Evolutionary conservation across 345 rosid species (phyloP), one percentile per base, ranked within the genome.

Genomic region (Rhodamnia rubescens): DNA sequence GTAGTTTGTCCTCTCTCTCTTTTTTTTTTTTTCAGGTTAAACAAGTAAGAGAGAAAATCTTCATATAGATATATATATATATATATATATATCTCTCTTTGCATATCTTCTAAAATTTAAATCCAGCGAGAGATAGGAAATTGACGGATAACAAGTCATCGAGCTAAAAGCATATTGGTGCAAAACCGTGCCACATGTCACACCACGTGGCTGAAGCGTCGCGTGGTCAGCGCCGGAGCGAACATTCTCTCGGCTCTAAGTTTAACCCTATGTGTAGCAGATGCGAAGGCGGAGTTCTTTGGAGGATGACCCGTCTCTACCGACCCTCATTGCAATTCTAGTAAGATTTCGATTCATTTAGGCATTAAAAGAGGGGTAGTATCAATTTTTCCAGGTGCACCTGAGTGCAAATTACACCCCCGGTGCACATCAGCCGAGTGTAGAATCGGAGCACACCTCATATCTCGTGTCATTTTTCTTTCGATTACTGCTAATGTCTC

Each of bases 381-480:
- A 55, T 55, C 40, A 36, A 36, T 36, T 55, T 9, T 21, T 21
- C 8, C 4, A 5, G 26, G n/a, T 55, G 58, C 57, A 61, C 74
- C 74, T 10, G 0, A 61, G 42, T 29, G 21, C 6, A 0, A 11
- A 64, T 8, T 6, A 0, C 42, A 3, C 11, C 75, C 20, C 9
- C 0, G 0, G 18, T 16, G 11, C 32, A 21, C 75, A 64, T 5
- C 47, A 5, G 47, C 47, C 0, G 2, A 8, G 75, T 15, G 42
- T 64, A 64, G 75, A 29, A 61, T 15, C 42, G 21, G 8, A 15
- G 75, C 22, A 0, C 21, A 3, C 42, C 36, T 61, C 42, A 29
- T 29, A 61, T 61, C 42, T 61, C 15, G 74, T 29, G 21, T 61
- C 74, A 61, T 29, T 61, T 14, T 61, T 29, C 9, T 4, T 29